These are phyloP conservation scores for Biscutella laevigata DNA, from an alignment of 441 rosid species.

Conservation along the genomic window DNA sequence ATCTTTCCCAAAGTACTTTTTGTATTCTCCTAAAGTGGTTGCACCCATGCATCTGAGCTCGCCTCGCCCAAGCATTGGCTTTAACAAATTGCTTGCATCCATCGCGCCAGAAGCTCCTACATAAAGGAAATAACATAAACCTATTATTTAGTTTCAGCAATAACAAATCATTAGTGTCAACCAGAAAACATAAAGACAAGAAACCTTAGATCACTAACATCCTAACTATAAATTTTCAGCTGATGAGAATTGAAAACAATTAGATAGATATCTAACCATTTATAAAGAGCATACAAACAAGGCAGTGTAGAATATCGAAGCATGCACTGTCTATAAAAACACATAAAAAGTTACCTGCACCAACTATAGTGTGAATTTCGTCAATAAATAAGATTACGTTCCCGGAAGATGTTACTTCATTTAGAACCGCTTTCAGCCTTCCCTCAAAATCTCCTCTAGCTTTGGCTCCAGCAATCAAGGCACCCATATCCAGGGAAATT, in stretches of 20 bases:
- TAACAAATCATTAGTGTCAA: too few relatives aligned
- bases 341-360: constrained; percentile 15
- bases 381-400: constrained; percentile 19
- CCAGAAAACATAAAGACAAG: too few relatives aligned
- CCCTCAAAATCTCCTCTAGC: constrained; percentile 15
- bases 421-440: constrained; percentile 19
- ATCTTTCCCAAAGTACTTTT: constrained; percentile 85
- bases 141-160: background rate
- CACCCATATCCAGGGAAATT: constrained; percentile 19
- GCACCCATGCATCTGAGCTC: constrained; percentile 89
- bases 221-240: too few relatives aligned
- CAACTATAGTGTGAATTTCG: constrained; percentile 22
- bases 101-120: constrained; percentile 62
- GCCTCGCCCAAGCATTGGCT: constrained; percentile 92
- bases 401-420: constrained; percentile 15
- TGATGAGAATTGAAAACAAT: too few relatives aligned
- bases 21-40: constrained; percentile 71
- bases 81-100: constrained; percentile 84
- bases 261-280: too few relatives aligned
- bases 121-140: background rate
- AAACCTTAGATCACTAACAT: too few relatives aligned
- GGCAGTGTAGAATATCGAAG: too few relatives aligned
- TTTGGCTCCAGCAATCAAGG: constrained; percentile 11
- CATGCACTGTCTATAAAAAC: too few relatives aligned
- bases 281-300: background rate